Evolutionary conservation across 805 yeast genomes (phyloP), one percentile per base, ranked within the genome.

Genomic region (Sugiyamaella marilandica): DNA sequence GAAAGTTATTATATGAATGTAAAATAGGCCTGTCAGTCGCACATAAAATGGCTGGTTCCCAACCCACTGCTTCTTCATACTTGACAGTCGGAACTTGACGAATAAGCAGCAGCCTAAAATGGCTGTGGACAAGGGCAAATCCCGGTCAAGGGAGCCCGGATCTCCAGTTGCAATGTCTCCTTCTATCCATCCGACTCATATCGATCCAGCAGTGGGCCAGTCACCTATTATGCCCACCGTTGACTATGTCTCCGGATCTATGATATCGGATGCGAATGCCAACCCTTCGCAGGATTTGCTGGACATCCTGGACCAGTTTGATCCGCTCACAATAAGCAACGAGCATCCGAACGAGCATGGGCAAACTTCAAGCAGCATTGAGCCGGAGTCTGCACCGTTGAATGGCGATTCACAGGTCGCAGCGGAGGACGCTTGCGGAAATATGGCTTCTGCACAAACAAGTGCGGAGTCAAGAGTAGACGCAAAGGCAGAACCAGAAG

Each of bases 291-390:
- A 45, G 29, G 58, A 59, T 16, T 47, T 61, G 32, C 57, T 59
- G 36, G 56, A 49, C 16, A 19, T 61, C 9, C 50, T 61, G 39
- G 65, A 59, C 13, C 62, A 61, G 48, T 61, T 61, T 41, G 65
- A 61, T 46, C 65, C 64, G 8, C 41, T 61, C 47, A 45, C 55
- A 16, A 16, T 29, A 5, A 32, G 34, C 16, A n/a, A 18, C 19
- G 29, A 31, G 7, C 33, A 19, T 13, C 2, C 32, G 33, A 9
- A 19, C 33, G 33, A 11, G 10, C 33, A 16, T 26, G 34, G 16
- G 19, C 7, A 21, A 7, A 11, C 33, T n/a, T 14, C 46, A 8
- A 14, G 33, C 10, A 18, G 14, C 16, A 18, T 13, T 41, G 45
- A 24, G 34, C 14, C 43, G 13, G 24, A 16, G 5, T 39, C 43